These are phyloP conservation scores for Sordaria brevicollis DNA, from an alignment of 495 filamentous ascomycete species.

Conservation along the genomic window DNA sequence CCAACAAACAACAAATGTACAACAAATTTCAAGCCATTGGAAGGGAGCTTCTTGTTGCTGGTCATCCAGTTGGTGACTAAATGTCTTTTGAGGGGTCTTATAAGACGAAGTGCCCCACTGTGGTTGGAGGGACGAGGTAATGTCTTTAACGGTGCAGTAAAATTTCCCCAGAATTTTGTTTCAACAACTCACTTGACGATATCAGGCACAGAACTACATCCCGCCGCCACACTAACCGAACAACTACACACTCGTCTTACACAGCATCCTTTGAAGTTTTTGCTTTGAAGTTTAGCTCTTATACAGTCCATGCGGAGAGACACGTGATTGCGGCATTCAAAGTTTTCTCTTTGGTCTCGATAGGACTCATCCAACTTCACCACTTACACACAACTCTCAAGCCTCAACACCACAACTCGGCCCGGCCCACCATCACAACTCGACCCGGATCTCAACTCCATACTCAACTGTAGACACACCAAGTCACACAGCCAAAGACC, in stretches of 20 bases:
- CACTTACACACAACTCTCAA: not conserved
- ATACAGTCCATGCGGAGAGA: not conserved
- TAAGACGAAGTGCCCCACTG: not conserved
- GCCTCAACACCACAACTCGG: not conserved
- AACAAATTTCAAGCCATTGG: constrained; percentile 8
- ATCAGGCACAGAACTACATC: not conserved
- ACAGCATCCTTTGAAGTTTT: too few species aligned
- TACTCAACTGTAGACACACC: too few species aligned
- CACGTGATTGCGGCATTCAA: not conserved
- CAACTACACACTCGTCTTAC: not conserved
- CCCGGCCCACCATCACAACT: not conserved
- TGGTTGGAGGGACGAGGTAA: not conserved
- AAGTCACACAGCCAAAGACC: not conserved
- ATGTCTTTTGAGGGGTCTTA: not conserved
- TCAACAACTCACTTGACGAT: not conserved
- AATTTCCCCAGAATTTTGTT: not conserved
- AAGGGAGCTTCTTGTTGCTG: not conserved
- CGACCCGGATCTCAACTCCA: not conserved
- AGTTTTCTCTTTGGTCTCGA: not conserved
- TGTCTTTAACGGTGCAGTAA: not conserved
- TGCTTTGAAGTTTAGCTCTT: too few species aligned
- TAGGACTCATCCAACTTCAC: not conserved
- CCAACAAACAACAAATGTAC: constrained; percentile 9
- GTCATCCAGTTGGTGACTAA: not conserved
- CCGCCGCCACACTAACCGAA: not conserved